Conservation (phyloP, 2,329 filamentous ascomycete genomes). For the Aspergillus sp. region DNA sequence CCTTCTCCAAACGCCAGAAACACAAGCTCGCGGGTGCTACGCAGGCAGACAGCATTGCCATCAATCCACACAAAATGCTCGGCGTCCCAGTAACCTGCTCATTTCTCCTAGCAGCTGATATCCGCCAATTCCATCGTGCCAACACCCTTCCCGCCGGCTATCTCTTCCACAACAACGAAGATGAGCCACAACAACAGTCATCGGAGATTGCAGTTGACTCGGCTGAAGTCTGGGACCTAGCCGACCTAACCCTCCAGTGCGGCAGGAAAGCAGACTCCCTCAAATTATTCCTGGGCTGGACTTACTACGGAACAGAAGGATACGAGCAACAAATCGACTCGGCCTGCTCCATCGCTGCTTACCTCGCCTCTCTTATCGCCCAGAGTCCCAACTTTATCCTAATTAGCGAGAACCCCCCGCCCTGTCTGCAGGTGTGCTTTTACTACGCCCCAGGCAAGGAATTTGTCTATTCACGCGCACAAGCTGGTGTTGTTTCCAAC, state of each 20-base stretch:
- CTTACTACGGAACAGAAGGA: constrained; percentile 73
- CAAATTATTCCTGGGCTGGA: constrained; percentile 82
- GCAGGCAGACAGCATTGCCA: constrained; percentile 70
- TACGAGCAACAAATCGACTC: constrained; percentile 62
- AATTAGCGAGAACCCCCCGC: constrained; percentile 67
- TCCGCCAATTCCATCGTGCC: constrained; percentile 67
- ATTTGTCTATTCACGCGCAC: constrained; percentile 30
- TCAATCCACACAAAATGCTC: constrained; percentile 98
- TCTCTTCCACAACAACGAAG: constrained; percentile 58
- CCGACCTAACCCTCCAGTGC: constrained; percentile 88
- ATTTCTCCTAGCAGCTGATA: constrained; percentile 72
- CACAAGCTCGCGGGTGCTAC: constrained; percentile 61
- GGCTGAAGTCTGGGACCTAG: constrained; percentile 72
- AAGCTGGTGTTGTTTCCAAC: constrained; percentile 17
- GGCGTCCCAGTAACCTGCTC: constrained; percentile 84
- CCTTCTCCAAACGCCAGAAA: constrained; percentile 61
- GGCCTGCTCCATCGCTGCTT: constrained; percentile 62
- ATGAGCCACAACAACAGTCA: constrained; percentile 23
- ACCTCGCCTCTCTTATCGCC: constrained; percentile 57
- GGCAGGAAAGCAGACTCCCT: constrained; percentile 76
- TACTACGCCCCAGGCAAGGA: constrained; percentile 62
- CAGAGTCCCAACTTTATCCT: constrained; percentile 56
- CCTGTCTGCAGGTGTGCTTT: constrained; percentile 91
- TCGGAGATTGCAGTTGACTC: constrained; percentile 25
- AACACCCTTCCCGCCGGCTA: constrained; percentile 86